Percentiles rank a stretch among this genome's conserved stretches.
phyloP scores from a whole-genome alignment of 2,329 filamentous ascomycete genomes.

The Bipolaris sorokiniana region DNA sequence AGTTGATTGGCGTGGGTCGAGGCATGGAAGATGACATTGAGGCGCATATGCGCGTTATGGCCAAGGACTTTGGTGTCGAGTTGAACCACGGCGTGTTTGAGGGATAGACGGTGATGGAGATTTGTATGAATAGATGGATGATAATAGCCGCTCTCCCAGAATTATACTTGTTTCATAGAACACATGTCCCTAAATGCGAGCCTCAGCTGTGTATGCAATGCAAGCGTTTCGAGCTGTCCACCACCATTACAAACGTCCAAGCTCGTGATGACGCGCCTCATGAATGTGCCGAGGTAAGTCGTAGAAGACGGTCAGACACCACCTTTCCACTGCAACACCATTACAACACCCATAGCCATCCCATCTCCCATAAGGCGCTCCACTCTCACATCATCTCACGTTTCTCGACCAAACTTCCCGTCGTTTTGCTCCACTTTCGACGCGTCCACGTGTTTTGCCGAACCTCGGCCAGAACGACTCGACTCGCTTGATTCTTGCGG shows the following conservation, averaged over 20 bases:
- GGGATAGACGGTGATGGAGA: conserved; percentile 53
- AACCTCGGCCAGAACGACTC: too few species aligned
- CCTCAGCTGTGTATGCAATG: background rate
- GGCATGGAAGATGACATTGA: conserved; percentile 97
- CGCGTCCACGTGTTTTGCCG: too few species aligned
- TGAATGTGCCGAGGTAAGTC: conserved; percentile 20
- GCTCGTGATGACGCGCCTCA: conserved; percentile 12
- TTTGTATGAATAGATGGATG: background rate
- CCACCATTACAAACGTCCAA: background rate
- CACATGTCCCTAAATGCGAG: background rate
- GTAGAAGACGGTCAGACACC: too few species aligned
- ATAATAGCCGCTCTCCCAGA: background rate
- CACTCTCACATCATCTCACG: too few species aligned
- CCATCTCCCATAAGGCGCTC: too few species aligned
- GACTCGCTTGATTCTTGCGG: too few species aligned
- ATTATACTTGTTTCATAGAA: background rate
- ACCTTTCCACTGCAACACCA: too few species aligned
- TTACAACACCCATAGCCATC: too few species aligned
- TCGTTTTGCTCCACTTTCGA: too few species aligned
- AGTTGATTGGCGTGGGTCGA: conserved; percentile 75
- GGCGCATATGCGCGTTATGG: conserved; percentile 82
- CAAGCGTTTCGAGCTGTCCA: background rate
- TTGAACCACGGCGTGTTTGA: conserved; percentile 88
- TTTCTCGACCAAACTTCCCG: too few species aligned
- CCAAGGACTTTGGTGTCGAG: conserved; percentile 89